These are phyloP conservation scores for Aristolochia fimbriata DNA, from an alignment of 164 flowering plant species.

Conservation along the genomic window DNA sequence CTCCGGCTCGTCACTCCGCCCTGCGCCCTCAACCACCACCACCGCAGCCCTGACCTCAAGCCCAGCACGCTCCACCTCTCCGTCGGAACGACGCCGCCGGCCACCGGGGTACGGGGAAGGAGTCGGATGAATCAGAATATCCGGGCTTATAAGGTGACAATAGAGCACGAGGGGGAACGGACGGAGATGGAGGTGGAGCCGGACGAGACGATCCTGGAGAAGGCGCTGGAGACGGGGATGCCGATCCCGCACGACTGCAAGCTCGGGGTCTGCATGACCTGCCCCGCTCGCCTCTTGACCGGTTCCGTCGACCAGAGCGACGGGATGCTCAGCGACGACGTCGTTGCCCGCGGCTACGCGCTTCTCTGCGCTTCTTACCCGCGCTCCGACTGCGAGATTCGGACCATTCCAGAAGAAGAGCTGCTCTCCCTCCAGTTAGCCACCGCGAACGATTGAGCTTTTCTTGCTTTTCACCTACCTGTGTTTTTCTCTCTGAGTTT, in stretches of 20 bases:
- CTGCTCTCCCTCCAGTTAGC: conserved; percentile 74
- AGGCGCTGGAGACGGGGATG: conserved; percentile 70
- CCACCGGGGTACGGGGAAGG: too few relatives aligned
- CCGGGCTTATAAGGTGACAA: conserved; percentile 46
- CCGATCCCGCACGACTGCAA: conserved; percentile 87
- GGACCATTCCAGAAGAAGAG: conserved; percentile 85
- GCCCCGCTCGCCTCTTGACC: conserved; percentile 67
- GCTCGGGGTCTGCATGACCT: conserved; percentile 98
- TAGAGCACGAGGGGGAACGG: conserved; percentile 60
- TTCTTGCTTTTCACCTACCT: neutral
- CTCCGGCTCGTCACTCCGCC: neutral
- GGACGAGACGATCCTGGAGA: conserved; percentile 73
- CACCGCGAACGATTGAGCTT: conserved; percentile 61
- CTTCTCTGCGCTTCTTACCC: conserved; percentile 75
- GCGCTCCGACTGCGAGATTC: conserved; percentile 62
- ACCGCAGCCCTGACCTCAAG: too few relatives aligned
- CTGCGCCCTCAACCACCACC: neutral
- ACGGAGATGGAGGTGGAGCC: conserved; percentile 75
- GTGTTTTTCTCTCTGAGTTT: neutral
- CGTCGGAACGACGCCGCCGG: too few relatives aligned
- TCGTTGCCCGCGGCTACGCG: conserved; percentile 65
- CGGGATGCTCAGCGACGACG: conserved; percentile 96
- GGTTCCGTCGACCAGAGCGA: conserved; percentile 93
- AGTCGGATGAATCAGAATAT: neutral
- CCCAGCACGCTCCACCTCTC: too few relatives aligned